phyloP scores from a whole-genome alignment of 169 alveolate species.

The Perkinsus marinus region DNA sequence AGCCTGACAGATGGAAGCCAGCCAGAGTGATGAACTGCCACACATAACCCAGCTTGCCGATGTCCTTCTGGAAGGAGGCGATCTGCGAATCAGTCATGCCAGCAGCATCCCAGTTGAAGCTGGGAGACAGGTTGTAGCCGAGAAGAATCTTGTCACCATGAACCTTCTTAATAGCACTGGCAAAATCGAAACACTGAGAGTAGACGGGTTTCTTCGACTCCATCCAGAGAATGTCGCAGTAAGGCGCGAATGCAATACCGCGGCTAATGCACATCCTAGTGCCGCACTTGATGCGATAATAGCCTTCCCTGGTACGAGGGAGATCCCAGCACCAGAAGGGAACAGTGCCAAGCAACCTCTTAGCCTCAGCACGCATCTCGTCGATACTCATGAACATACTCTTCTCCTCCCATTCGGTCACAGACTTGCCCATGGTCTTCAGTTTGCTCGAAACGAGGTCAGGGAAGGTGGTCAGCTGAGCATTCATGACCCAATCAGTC shows the following conservation, averaged over 20 bases:
- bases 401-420: not conserved
- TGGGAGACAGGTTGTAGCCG: constrained; percentile 56
- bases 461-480: not conserved
- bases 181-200: constrained; percentile 37
- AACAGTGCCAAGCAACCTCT: not conserved
- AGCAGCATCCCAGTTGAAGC: constrained; percentile 56
- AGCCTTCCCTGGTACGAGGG: constrained; percentile 6
- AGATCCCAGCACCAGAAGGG: not conserved
- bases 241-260: constrained; percentile 16
- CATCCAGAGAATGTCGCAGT: constrained; percentile 49
- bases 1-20: constrained; percentile 59
- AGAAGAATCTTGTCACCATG: constrained; percentile 37
- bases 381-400: not conserved
- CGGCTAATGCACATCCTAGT: constrained; percentile 19
- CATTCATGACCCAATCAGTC: not conserved
- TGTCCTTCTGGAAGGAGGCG: constrained; percentile 34
- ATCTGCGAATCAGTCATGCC: constrained; percentile 52
- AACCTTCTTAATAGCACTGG: not conserved
- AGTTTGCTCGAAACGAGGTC: not conserved
- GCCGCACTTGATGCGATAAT: constrained; percentile 16
- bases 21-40: constrained; percentile 67
- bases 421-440: not conserved
- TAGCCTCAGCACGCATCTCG: not conserved
- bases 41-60: constrained; percentile 56
- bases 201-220: constrained; percentile 60